These are phyloP conservation scores for Pyrrhoderma lamaoense DNA, from an alignment of 1,284 basidiomycete species.

Conservation along the genomic window DNA sequence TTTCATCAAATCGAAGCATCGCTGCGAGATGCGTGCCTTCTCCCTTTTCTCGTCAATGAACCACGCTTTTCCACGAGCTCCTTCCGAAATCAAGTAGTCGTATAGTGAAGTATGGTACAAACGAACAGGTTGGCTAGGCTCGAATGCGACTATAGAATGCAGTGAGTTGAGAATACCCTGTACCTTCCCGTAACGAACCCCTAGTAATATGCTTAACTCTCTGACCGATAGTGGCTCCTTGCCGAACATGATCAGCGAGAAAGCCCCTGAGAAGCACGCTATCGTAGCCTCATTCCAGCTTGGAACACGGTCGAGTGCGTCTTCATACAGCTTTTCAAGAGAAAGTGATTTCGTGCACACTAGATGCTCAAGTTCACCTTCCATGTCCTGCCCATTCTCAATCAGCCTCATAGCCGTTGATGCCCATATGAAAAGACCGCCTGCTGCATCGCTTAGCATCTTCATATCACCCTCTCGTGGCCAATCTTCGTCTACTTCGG, in stretches of 20 bases:
- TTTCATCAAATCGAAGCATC: not conserved
- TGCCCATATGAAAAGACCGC: conserved; percentile 26
- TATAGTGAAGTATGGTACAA: too few relatives aligned
- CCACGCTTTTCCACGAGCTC: too few relatives aligned
- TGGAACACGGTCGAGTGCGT: not conserved
- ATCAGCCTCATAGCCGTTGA: conserved; percentile 26
- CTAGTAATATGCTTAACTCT: not conserved
- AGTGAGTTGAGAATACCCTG: not conserved
- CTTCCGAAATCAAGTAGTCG: too few relatives aligned
- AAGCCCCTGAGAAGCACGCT: not conserved
- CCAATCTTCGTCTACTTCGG: not conserved
- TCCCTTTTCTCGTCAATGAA: too few relatives aligned
- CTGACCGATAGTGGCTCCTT: not conserved
- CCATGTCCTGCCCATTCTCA: too few relatives aligned
- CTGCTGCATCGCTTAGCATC: conserved; percentile 21
- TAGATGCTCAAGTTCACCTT: too few relatives aligned
- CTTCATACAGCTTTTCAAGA: not conserved
- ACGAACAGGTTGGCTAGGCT: too few relatives aligned
- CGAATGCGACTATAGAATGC: too few relatives aligned
- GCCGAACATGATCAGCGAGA: not conserved
- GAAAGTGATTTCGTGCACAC: too few relatives aligned
- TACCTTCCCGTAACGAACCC: not conserved
- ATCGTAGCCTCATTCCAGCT: not conserved
- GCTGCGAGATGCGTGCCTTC: not conserved
- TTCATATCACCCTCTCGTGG: conserved; percentile 16